phyloP scores from a whole-genome alignment of 2,329 filamentous ascomycete species.

The Stachybotrys chlorohalonatus region DNA sequence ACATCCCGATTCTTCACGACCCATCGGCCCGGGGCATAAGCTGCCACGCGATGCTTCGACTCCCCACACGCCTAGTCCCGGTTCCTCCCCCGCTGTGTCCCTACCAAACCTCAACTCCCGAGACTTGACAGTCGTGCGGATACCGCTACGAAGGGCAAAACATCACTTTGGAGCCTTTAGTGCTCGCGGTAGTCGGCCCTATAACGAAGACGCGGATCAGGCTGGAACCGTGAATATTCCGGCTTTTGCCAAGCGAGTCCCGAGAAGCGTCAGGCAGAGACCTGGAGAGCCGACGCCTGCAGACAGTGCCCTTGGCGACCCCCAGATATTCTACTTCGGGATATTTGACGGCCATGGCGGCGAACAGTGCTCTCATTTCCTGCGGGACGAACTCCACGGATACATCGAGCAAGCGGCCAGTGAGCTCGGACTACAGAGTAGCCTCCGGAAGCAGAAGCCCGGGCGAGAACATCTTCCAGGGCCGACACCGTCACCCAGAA shows the following conservation, averaged over 20 bases:
- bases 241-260: conserved; percentile 78
- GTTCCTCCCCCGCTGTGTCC: conserved; percentile 48
- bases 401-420: conserved; percentile 79
- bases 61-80: conserved; percentile 55
- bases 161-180: conserved; percentile 85
- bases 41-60: conserved; percentile 77
- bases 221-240: conserved; percentile 90
- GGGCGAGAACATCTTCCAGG: conserved; percentile 13
- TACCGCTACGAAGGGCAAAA: conserved; percentile 86
- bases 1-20: conserved; percentile 69
- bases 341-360: conserved; percentile 96
- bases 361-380: conserved; percentile 75
- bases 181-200: conserved; percentile 71
- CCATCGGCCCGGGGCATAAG: conserved; percentile 65
- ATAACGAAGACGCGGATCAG: conserved; percentile 92
- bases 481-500: conserved; percentile 5
- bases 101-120: conserved; percentile 52
- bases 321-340: conserved; percentile 95
- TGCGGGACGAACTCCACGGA: conserved; percentile 73
- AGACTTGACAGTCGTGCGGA: conserved; percentile 88
- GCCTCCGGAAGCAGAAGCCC: conserved; percentile 43
- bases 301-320: conserved; percentile 74
- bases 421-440: conserved; percentile 71
- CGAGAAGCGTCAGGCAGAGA: conserved; percentile 49
- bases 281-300: conserved; percentile 57